phyloP scores from a whole-genome alignment of 805 yeast genomes.

The Ascoidea asiatica region DNA sequence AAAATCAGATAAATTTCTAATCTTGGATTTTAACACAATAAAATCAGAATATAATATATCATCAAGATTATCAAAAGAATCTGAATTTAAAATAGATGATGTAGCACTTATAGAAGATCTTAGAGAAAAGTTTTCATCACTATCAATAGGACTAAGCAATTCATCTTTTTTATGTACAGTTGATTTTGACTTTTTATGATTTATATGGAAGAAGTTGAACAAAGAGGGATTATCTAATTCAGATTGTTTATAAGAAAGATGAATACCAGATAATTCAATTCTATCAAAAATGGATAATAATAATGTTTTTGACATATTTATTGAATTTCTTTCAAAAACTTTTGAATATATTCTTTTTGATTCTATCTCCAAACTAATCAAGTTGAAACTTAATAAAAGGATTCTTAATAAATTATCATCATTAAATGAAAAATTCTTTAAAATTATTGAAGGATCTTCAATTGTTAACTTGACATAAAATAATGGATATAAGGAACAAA shows the following conservation, averaged over 20 bases:
- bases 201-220: not conserved
- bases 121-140: not conserved
- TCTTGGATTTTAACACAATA: conserved; percentile 12
- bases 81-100: conserved; percentile 7
- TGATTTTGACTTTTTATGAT: not conserved
- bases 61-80: conserved; percentile 13
- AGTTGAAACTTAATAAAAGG: conserved; percentile 12
- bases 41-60: conserved; percentile 14
- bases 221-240: not conserved
- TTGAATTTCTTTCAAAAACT: conserved; percentile 13
- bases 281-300: conserved; percentile 11
- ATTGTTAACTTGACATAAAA: conserved; percentile 21
- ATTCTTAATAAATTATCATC: conserved; percentile 17
- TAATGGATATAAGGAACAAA: conserved; percentile 18
- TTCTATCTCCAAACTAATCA: conserved; percentile 5
- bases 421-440: conserved; percentile 19
- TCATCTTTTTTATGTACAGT: not conserved
- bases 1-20: conserved; percentile 15
- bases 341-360: conserved; percentile 8
- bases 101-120: not conserved
- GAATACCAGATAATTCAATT: conserved; percentile 13
- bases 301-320: conserved; percentile 4
- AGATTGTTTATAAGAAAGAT: conserved; percentile 2
- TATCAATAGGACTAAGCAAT: not conserved
- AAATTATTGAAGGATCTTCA: conserved; percentile 23